A percentile compares a stretch with the other conserved stretches of the same genome.
Conservation (phyloP, 139 green algal species). For the Raphidocelis subcapitata region DNA sequence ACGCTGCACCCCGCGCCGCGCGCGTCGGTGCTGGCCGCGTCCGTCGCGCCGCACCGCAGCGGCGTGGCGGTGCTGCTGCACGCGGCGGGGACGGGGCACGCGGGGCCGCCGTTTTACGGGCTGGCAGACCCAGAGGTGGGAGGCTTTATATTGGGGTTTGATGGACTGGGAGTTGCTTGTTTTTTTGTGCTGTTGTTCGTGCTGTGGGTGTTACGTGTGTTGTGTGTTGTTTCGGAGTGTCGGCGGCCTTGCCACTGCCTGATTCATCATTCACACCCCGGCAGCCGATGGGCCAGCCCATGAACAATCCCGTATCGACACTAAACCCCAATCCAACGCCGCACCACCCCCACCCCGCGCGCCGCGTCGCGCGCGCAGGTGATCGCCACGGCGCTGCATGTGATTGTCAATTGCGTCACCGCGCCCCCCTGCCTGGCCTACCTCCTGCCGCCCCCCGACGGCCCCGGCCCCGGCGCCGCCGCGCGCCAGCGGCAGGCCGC, state of each 20-base stretch:
- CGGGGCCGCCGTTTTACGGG: conserved; percentile 36
- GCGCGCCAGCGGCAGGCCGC: too few relatives aligned
- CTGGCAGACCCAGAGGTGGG: conserved; percentile 56
- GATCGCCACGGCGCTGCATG: conserved; percentile 50
- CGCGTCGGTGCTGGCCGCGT: conserved; percentile 17
- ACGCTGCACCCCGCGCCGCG: conserved; percentile 49
- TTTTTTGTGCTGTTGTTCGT: neutral
- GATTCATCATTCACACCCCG: neutral
- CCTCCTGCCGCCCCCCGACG: conserved; percentile 28
- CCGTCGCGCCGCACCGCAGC: conserved; percentile 19
- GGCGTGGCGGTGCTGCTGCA: conserved; percentile 56
- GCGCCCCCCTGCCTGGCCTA: conserved; percentile 38
- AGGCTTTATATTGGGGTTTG: neutral
- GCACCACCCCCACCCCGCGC: too few relatives aligned
- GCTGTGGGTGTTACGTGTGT: neutral
- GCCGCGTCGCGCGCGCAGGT: conserved; percentile 22
- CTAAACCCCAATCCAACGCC: too few relatives aligned
- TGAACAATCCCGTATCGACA: too few relatives aligned
- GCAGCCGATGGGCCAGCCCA: too few relatives aligned
- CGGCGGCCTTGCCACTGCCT: neutral
- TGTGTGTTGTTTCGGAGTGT: conserved; percentile 3
- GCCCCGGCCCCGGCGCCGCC: neutral
- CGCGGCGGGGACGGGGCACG: conserved; percentile 32
- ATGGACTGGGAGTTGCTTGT: neutral
- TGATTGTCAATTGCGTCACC: conserved; percentile 55